Base-by-base conservation (phyloP, 225 moss, liverwort and hornwort genomes). In the Antitrichia curtipendula region DNA sequence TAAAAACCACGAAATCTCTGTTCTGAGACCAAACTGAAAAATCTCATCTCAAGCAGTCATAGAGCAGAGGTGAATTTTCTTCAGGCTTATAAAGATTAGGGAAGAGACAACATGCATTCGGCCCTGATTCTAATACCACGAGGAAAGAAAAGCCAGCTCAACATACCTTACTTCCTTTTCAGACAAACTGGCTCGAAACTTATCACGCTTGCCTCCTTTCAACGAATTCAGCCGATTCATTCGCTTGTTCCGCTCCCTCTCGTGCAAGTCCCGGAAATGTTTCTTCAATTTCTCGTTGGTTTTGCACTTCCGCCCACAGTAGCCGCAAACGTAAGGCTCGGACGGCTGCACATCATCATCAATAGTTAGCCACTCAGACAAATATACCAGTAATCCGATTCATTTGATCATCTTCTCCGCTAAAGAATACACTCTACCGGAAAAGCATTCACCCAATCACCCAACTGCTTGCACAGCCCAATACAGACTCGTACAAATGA, bases 231-330 rank as follows among this genome's bases (percentile, higher is more conserved):
- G 91, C 16, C 92, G 86, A 84, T 96, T 97, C 95, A 96, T 91
- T 65, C 98, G 91, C 95, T 99, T 99, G 86, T 87, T 95, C 60
- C 97, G 98, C 94, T 99, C 98, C 87, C 94, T 91, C 95, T 99
- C 97, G 85, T 99, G 98, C 41, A 99, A 94, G 49, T 94, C 95
- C 87, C 94, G 94, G 87, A 99, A 99, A 90, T 99, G 98, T 49
- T 94, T 96, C 72, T 95, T 99, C 88, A 99, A 87, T 90, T 95
- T 95, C 85, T 95, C 92, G 75, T 97, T 95, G 27, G 97, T 97
- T 86, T 94, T 95, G 94, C 96, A 95, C 92, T 99, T 97, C 40
- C 96, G 92, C 57, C 98, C 98, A 83, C 98, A 99, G 41, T 96
- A 96, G 49, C 95, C 95, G 75, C 98, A 99, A 53, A 99, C 89